Evolutionary conservation across 192 early-diverging fungal species (phyloP), one percentile per base, ranked within the genome.

Genomic region (Backusella circina): DNA sequence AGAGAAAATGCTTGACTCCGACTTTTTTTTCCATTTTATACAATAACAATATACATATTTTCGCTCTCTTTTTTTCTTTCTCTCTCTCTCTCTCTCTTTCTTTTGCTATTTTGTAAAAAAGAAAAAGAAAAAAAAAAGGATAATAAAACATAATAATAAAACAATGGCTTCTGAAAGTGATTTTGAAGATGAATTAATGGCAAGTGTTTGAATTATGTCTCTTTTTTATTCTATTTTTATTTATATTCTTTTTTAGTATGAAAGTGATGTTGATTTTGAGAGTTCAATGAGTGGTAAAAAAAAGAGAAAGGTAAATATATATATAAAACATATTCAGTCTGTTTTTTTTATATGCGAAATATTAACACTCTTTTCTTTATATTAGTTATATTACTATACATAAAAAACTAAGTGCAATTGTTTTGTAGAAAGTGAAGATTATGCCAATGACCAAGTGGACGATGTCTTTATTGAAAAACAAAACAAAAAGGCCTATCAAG

Each of bases 401-500:
- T n/a, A n/a, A n/a, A n/a, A n/a, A n/a, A n/a, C n/a, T n/a, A n/a
- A n/a, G n/a, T n/a, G n/a, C 10, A 16, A 18, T 3, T 13, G 7
- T 31, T 8, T n/a, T 13, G 41, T 44, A 70, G 69, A 38, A 28
- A 70, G 76, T 31, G 73, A 72, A 51, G 23, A 74, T 23, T 75
- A 80, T 18, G 31, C 77, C 36, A 80, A 80, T 37, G 90, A 92
- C 15, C 88, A 91, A 50, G 82, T 80, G 30, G 91, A 84, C 30
- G 90, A 89, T 65, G 79, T 86, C 37, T 80, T 93, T 38, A 77
- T 88, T n/a, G 89, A 91, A 51, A 85, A 85, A 68, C 88, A 90
- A 75, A 77, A 85, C n/a, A 86, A 87, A 61, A 88, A 91, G 67
- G 80, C 76, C 9, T 95, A 91, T 75, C 84, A 94, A 69, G 92